Evolutionary conservation across 192 early-diverging fungal species (phyloP).

Genomic region (Coemansia sp.): DNA sequence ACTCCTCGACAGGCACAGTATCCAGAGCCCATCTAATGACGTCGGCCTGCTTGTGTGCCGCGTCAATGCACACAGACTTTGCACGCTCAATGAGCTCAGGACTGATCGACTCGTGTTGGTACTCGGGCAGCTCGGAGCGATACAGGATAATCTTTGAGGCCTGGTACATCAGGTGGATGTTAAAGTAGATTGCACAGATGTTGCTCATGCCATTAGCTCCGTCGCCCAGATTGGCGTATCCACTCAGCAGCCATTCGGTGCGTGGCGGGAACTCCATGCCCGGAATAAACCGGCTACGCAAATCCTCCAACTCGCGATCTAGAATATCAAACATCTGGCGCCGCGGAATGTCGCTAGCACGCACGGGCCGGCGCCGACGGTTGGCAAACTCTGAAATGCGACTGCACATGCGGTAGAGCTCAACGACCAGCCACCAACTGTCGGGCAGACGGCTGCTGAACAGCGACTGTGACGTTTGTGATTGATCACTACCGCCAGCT

Average conservation of each 20-base stretch:
- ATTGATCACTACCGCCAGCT: neutral
- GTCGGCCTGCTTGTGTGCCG: slow-evolving; percentile 49
- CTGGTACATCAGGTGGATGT: slow-evolving; percentile 49
- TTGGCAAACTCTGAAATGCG: slow-evolving; percentile 52
- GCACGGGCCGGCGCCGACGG: slow-evolving; percentile 41
- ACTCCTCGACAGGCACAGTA: slow-evolving; percentile 48
- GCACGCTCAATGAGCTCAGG: slow-evolving; percentile 36
- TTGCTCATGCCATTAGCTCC: slow-evolving; percentile 22
- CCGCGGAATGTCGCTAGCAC: slow-evolving; percentile 37
- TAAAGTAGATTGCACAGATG: slow-evolving; percentile 34
- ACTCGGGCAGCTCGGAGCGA: slow-evolving; percentile 52
- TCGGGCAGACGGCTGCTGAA: slow-evolving; percentile 24
- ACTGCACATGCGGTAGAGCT: slow-evolving; percentile 46
- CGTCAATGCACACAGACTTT: slow-evolving; percentile 46
- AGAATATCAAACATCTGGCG: slow-evolving; percentile 51
- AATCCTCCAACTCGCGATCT: slow-evolving; percentile 41
- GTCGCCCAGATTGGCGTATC: slow-evolving; percentile 17
- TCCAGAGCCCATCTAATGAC: slow-evolving; percentile 51
- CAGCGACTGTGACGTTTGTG: slow-evolving; percentile 1
- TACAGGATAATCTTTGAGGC: slow-evolving; percentile 54
- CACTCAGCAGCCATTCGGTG: slow-evolving; percentile 30
- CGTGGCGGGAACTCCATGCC: slow-evolving; percentile 50
- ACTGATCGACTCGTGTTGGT: slow-evolving; percentile 35
- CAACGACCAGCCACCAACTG: slow-evolving; percentile 43
- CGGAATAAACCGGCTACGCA: slow-evolving; percentile 31